Evolutionary conservation across 2,329 filamentous ascomycete species (phyloP), one percentile per base, ranked within the genome.

Genomic region (Chalaropsis ovoidea): DNA sequence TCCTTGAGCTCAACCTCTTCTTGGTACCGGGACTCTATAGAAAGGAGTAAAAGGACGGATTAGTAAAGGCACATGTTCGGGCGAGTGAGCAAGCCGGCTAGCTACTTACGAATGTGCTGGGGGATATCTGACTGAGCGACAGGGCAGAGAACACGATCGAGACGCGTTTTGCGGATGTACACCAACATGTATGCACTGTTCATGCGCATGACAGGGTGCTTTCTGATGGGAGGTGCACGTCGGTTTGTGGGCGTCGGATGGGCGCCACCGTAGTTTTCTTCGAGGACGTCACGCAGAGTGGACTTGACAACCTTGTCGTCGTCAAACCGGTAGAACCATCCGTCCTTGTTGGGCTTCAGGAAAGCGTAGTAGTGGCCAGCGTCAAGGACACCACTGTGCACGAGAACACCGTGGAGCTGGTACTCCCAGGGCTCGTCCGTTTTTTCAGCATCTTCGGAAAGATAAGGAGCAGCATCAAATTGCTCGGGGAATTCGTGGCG

Each of bases 331-430:
- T 95, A 97, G 78, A 96, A 99, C 78, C 89, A 85, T 41, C 94
- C 93, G 68, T 96, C 89, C 76, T 95, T 95, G 67, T 86, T 84
- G 0, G 95, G 94, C 74, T 96, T 96, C 71, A 99, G 78, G 76
- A 95, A 99, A 0, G 94, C 94, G 73, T 99, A 99, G 76, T 99
- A 99, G 76, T 99, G 94, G 2, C 94, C 94, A 11, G 95, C 93
- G 74, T 99, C 96, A 65, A 97, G 82, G 72, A 97, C 94, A 68
- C 94, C 94, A 70, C 90, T 96, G 76, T 99, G 94, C 6, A 99
- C 94, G 56, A 99, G 80, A 24, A 99, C 94, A 68, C 94, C 91
- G 71, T 99, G 93, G 22, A 99, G 79, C 74, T 95, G 89, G 76
- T 99, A 99, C 54, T 85, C 82, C 85, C 92, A 97, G 1, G 92